Conservation (phyloP, 805 yeast genomes). For the Starmerella davenportii region DNA sequence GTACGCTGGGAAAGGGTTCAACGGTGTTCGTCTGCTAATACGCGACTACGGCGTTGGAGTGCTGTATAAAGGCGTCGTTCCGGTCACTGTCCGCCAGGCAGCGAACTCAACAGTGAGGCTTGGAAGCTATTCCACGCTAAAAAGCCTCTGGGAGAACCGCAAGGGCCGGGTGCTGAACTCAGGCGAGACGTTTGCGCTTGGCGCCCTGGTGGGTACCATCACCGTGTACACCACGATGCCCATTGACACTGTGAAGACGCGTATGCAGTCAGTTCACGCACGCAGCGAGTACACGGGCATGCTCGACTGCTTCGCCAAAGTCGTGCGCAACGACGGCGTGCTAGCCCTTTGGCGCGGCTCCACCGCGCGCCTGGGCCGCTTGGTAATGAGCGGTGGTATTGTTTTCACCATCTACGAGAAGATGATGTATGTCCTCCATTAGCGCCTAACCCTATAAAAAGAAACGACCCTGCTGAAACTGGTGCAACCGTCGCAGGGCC, state of each 20-base stretch:
- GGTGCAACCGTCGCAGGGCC: neutral
- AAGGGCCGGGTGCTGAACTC: slow-evolving; percentile 49
- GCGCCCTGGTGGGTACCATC: slow-evolving; percentile 72
- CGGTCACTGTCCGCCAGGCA: slow-evolving; percentile 90
- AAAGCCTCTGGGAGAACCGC: slow-evolving; percentile 24
- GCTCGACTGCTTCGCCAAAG: slow-evolving; percentile 58
- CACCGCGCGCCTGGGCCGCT: slow-evolving; percentile 85
- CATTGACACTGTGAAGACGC: slow-evolving; percentile 81
- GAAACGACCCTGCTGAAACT: too few relatives aligned
- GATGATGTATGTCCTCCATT: slow-evolving; percentile 42
- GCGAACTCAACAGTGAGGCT: slow-evolving; percentile 87
- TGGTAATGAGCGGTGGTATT: slow-evolving; percentile 87
- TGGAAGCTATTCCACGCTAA: slow-evolving; percentile 82
- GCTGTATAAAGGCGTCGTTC: slow-evolving; percentile 72
- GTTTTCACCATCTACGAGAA: slow-evolving; percentile 93
- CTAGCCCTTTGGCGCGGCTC: slow-evolving; percentile 95
- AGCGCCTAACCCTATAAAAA: neutral
- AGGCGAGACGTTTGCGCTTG: slow-evolving; percentile 66
- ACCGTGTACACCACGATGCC: slow-evolving; percentile 92
- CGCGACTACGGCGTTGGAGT: slow-evolving; percentile 69
- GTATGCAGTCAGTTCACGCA: slow-evolving; percentile 89
- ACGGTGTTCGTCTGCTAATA: slow-evolving; percentile 48
- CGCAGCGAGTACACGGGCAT: slow-evolving; percentile 54
- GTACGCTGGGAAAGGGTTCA: slow-evolving; percentile 38
- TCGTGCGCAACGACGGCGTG: slow-evolving; percentile 75